Base-by-base conservation (phyloP, 805 yeast species). In the Myxozyma mucilagina region DNA sequence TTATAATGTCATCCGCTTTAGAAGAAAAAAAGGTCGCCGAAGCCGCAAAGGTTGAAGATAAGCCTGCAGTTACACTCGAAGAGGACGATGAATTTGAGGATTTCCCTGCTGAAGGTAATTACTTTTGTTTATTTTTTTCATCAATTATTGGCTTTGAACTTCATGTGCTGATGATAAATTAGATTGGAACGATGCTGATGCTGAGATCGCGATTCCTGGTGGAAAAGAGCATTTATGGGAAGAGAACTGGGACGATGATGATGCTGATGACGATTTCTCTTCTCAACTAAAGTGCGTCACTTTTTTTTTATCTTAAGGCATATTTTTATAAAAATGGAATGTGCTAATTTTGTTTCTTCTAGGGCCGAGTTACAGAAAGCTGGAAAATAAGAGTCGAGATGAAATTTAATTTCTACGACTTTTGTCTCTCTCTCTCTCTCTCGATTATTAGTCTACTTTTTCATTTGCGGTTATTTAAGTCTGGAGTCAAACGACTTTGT, bases 21-120 rank as follows among this genome's bases (percentile, higher is more conserved):
- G 56, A 52, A 16, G 54, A 47, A 18, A 53, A 39, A 18, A 50
- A 53, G 39, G n/a, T 49, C 10, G 24, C 20, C 6, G 43, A 51
- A 20, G 44, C 50, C 13, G 34, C 50, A 36, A 52, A 61, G 29
- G 49, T 18, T 18, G 61, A 53, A 29, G 57, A 53, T 52, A 60
- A 53, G 53, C 60, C 59, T 9, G 67, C 88, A 71, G 89, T 87
- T 70, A 84, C 96, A 1, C 78, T 93, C 52, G 98, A 93, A 73
- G 97, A 93, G 69, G 97, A 93, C 71, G 98, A 93, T 72, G 97
- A 92, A 74, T 93, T 93, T 72, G 98, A 93, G 77, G 98, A 93
- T 73, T 93, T 93, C 78, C 97, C 96, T 14, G 90, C 84, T 58
- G 97, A 91, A 71, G 80, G 83, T 80, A 67, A 47, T 6, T 47